Evolutionary conservation across 352 stramenopile genomes (phyloP), one percentile per base, ranked within the genome.

Genomic region (Phytophthora quininea): DNA sequence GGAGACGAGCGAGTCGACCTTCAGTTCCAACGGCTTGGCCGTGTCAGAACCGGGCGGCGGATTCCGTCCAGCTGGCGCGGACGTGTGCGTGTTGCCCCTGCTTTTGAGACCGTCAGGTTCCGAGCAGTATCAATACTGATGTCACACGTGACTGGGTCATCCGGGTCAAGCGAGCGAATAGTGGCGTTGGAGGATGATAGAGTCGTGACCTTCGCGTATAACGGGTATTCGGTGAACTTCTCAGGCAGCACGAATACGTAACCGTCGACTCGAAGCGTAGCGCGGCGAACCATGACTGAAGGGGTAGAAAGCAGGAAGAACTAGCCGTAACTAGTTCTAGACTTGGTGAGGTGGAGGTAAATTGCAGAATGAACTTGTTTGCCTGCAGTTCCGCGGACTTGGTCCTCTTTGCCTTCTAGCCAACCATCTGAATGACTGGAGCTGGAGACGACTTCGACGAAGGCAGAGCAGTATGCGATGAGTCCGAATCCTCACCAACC

Each of bases 21-120:
- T 62, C 52, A 12, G 57, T 15, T 0, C 61, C 61, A 24, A 68
- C 38, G 4, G 62, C 52, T 62, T 68, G 61, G n/a, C 45, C 61
- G 40, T 67, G 52, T 35, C 53, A 68, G 9, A 57, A 68, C 4
- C 37, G 12, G 12, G 1, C 14, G 5, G 61, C 46, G 0, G 61
- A 54, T 29, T 68, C 43, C 0, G 52, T 62, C 61, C 46, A 58
- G 46, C 1, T 48, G 45, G 8, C 46, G 45, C 3, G 29, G 27
- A 0, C 35, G 52, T 2, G 52, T 58, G 3, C 61, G 12, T 9
- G 61, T 58, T 40, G 61, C 61, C 32, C 62, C 53, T 3, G 8
- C 43, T 30, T 52, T 58, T 7, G 61, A 58, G 2, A 62, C 45
- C 11, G 46, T 29, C 0, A 65, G 3, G 8, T 35, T 7, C 1